These are phyloP conservation scores for Cutaneotrichosporon cutaneum DNA, from an alignment of 1,284 basidiomycete genomes.

Conservation along the genomic window DNA sequence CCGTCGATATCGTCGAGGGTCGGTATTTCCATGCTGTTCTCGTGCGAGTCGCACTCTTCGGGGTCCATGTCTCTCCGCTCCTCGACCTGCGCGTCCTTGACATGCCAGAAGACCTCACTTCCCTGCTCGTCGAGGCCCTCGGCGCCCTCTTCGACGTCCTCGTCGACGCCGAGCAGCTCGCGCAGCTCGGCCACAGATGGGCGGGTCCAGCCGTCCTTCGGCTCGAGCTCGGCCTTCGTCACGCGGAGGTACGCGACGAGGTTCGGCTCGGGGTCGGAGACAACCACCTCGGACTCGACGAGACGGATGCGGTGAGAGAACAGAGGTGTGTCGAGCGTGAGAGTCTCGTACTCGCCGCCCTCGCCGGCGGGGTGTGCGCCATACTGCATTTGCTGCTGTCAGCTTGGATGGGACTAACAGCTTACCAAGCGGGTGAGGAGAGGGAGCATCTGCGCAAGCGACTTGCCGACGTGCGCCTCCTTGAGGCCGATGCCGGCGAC, in stretches of 20 bases:
- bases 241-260: conserved; percentile 85
- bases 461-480: conserved; percentile 74
- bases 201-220: conserved; percentile 55
- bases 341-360: conserved; percentile 95
- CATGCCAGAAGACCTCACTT: conserved; percentile 19
- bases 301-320: conserved; percentile 77
- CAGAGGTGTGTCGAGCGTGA: conserved; percentile 85
- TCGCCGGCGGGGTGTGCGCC: conserved; percentile 95
- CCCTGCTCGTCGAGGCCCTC: conserved; percentile 37
- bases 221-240: conserved; percentile 63
- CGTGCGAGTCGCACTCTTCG: background rate
- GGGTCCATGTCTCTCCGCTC: background rate
- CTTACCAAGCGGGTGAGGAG: conserved; percentile 71
- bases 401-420: conserved; percentile 6
- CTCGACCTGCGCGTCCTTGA: background rate
- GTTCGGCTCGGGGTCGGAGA: conserved; percentile 58
- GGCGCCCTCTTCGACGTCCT: conserved; percentile 22
- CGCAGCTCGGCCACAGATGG: conserved; percentile 36
- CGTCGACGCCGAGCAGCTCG: conserved; percentile 39
- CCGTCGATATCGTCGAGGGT: background rate
- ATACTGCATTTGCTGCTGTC: conserved; percentile 68
- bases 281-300: conserved; percentile 66
- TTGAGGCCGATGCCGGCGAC: conserved; percentile 91
- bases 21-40: background rate
- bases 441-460: conserved; percentile 70